Base-by-base conservation (phyloP, 1,284 basidiomycete species). In the Ustilago loliicola region DNA sequence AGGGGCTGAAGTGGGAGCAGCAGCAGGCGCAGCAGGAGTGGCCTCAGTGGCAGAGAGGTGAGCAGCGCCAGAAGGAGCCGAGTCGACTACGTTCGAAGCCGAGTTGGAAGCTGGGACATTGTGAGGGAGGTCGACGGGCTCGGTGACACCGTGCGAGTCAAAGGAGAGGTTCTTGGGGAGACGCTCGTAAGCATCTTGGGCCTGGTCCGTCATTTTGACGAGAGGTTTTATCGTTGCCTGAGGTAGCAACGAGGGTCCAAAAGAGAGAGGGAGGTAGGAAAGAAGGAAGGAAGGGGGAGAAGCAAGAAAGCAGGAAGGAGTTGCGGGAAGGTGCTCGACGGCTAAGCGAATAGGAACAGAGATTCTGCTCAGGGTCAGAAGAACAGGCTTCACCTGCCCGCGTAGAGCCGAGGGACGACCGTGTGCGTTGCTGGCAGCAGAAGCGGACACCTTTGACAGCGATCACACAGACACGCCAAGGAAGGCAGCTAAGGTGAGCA, bases 101-200 rank as follows among this genome's bases (percentile, higher is more conserved):
- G 62, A 60, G 57, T 34, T 30, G 19, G 68, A 67, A 40, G 65
- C 66, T 1, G 61, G 21, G 23, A 61, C 32, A 25, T 66, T 27
- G 69, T 71, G 66, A 29, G 77, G 77, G 25, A 72, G 27, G 54
- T 79, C 69, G 55, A 75, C 72, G 47, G 66, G 32, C 57, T 72
- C 66, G 42, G 66, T 62, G 61, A 79, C 63, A 58, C 69, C 72
- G 38, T 74, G 72, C 38, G 58, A 66, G 54, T 79, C 69, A 30
- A 74, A 68, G 25, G 67, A 72, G 50, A 72, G 62, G 65, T 79
- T 79, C 66, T 72, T 66, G 59, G 70, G 63, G 72, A 76, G 29
- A 47, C 61, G 7, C 89, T 94, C 29, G 72, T 93, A 21, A 85
- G 85, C 42, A 84, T 89, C 19, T 90, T 93, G 87, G 80, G 90